Base-by-base conservation (phyloP, 139 green algal species). In the Axilococcus clingmanii region DNA sequence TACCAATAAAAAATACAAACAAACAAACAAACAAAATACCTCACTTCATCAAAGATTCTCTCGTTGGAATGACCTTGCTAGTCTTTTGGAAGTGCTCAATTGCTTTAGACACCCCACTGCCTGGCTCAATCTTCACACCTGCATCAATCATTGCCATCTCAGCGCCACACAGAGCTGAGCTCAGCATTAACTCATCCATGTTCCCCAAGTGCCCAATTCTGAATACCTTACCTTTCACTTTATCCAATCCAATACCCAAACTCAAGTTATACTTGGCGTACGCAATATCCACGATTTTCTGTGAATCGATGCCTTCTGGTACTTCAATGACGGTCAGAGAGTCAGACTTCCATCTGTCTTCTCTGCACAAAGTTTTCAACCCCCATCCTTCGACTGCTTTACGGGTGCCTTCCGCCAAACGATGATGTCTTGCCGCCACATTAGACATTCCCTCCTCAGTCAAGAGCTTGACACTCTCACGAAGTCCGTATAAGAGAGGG, bases 151-250 rank as follows among this genome's bases (percentile, higher is more conserved):
- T 72, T n/a, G 83, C 74, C 87, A 98, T 95, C 69, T 98, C 91
- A 2, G 76, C 72, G 11, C 89, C 91, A 20, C 60, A 65, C 19
- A 98, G 65, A 19, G 89, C 90, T 15, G 60, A 63, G 27, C 72
- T 58, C 48, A 96, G 64, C 81, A 91, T 95, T 3, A 98, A 62
- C 82, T 98, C 91, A 64, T 98, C 93, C 74, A 94, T 94, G 74
- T 95, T 94, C 49, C 91, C 91, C 34, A 98, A 68, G 76, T 98
- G 91, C 3, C 91, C 91, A 46, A 97, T 96, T 35, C 88, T 68
- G 72, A 96, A 95, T 32, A 97, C 91, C 77, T 98, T 97, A 63
- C 91, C 91, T 37, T 61, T 65, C 7, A 81, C 69, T 59, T 88
- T 73, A n/a, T 69, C 73, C 15, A 98, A 79, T 7, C 91, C 91